Evolutionary conservation across 2,329 filamentous ascomycete genomes (phyloP), one percentile per base, ranked within the genome.

Genomic region (Verticillium tricorpus): DNA sequence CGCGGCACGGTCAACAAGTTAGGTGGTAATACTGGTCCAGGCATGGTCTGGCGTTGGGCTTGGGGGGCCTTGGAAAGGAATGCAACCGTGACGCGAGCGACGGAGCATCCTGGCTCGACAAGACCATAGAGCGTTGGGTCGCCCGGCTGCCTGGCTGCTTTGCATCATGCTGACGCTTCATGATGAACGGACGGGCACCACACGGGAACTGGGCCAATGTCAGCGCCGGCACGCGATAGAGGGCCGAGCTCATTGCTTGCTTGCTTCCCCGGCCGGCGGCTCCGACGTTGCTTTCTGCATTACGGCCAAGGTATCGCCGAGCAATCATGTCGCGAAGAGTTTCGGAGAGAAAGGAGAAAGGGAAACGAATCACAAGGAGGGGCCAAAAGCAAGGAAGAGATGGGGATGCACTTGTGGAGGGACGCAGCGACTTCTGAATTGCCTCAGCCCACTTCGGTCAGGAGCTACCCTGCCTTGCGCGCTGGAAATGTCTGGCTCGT

Each of bases 291-390:
- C 45, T 52, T 52, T n/a, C 22, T 52, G 45, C 19, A 5, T 22
- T 25, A 19, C 45, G 19, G 19, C 45, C 19, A 3, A 14, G 19
- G 19, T 8, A 45, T 19, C 9, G 17, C n/a, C 19, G 17, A n/a
- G 6, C 39, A 19, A 22, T 19, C 9, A 5, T 9, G 19, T 25
- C 5, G 45, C 45, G n/a, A 22, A 28, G 19, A 25, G 19, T 52
- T 22, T 52, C 45, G 45, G 45, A 8, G 45, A 3, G 45, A 35
- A 35, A 35, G 63, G 61, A 63, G 57, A 37, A 57, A 63, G 63
- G n/a, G 55, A 25, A 17, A 19, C 32, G n/a, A n/a, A 22, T 8
- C n/a, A 22, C 19, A 19, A 19, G 11, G 19, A 9, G 8, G 19
- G 19, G 45, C n/a, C 22, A 25, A 52, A 35, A 35, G 14, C 9